Conservation (phyloP, 1,139 yeast species). For the Debaryomyces coudertii region DNA sequence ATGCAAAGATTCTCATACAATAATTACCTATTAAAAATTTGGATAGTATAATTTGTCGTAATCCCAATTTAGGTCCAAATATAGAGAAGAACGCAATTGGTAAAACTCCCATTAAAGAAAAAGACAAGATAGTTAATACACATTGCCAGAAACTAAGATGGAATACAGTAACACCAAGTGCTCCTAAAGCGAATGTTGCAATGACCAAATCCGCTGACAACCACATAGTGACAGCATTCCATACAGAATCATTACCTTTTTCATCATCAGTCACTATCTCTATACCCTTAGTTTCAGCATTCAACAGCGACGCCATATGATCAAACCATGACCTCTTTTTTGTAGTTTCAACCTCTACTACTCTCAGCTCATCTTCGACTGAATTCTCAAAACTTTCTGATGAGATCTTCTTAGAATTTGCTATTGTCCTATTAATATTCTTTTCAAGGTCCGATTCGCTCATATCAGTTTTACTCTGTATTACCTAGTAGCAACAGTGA, state of each 20-base stretch:
- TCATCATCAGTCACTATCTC: slow-evolving; percentile 71
- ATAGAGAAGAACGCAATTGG: slow-evolving; percentile 84
- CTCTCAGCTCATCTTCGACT: not conserved
- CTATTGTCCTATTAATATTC: not conserved
- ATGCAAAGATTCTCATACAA: slow-evolving; percentile 75
- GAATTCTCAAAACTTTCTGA: slow-evolving; percentile 9
- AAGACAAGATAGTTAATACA: slow-evolving; percentile 65
- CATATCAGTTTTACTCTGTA: not conserved
- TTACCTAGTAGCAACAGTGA: not conserved
- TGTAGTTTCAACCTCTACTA: not conserved
- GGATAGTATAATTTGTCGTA: slow-evolving; percentile 85
- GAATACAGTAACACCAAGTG: slow-evolving; percentile 66
- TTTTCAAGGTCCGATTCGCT: not conserved
- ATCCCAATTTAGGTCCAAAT: slow-evolving; percentile 83
- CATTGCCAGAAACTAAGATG: slow-evolving; percentile 67
- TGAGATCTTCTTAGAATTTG: slow-evolving; percentile 4
- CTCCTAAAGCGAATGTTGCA: slow-evolving; percentile 82
- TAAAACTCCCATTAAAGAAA: slow-evolving; percentile 68
- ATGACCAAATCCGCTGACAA: slow-evolving; percentile 87
- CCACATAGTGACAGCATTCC: slow-evolving; percentile 89
- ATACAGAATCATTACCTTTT: slow-evolving; percentile 60
- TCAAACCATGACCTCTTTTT: slow-evolving; percentile 6
- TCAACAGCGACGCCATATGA: slow-evolving; percentile 20
- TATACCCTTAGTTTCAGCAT: slow-evolving; percentile 70
- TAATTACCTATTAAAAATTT: slow-evolving; percentile 77